Base-by-base conservation (phyloP, 1,139 yeast species). In the Diutina ranongensis region DNA sequence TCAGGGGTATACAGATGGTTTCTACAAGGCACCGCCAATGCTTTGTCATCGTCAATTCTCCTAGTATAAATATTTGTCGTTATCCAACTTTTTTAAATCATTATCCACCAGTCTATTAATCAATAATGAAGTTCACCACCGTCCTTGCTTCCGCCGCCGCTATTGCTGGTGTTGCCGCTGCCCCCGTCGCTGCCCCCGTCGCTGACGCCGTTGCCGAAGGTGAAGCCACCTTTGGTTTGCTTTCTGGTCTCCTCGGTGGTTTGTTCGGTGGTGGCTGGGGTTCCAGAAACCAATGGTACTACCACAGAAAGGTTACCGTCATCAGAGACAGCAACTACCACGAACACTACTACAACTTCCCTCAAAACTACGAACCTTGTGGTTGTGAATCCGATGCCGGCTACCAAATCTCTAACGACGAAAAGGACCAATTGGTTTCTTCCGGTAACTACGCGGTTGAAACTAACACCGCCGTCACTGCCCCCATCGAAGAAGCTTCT, bases 121-220 rank as follows among this genome's bases (percentile, higher is more conserved):
- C 34, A 31, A 31, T 31, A 21, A 35, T 35, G 40, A 35, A 35
- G 40, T 35, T 35, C 28, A 35, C 40, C 10, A 21, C 40, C 13
- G 19, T 35, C 20, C 22, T 35, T 21, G 20, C 40, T 28, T 9
- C 40, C 20, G 40, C 28, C 40, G 40, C 40, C 40, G 40, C 40
- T 28, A n/a, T 35, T 21, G 40, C 40, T 20, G 40, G 40, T 35
- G 40, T 35, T 35, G 40, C 40, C 22, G 25, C 40, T 21, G 40
- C 40, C 20, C 40, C 40, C 28, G 28, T 35, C n/a, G 40, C 40
- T 35, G 40, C 28, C 21, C 40, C 40, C n/a, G 27, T 9, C n/a
- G 16, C 40, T 28, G 16, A 35, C 19, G 40, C 40, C 10, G 40
- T 20, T 10, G 40, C 27, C 12, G 38, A 35, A 35, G 38, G 22